phyloP scores from a whole-genome alignment of 2,329 filamentous ascomycete species.

The Pseudogymnoascus sp. region DNA sequence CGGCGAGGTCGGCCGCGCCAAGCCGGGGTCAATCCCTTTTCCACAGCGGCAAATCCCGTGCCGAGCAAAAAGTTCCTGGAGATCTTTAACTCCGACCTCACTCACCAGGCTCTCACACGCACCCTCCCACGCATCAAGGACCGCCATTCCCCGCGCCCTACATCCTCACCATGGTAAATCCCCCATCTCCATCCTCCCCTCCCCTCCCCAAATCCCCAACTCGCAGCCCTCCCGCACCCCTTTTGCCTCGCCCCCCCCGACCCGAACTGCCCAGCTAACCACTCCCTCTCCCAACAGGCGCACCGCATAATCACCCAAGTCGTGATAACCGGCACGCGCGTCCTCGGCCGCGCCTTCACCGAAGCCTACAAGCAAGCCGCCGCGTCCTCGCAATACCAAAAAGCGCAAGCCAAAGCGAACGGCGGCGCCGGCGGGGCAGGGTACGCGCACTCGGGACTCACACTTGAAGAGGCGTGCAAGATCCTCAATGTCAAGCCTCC shows the following conservation, averaged over 20 bases:
- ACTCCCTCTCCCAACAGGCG: slow-evolving; percentile 50
- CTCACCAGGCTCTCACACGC: background rate
- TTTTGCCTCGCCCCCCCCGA: background rate
- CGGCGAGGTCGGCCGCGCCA: slow-evolving; percentile 6
- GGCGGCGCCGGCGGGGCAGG: slow-evolving; percentile 35
- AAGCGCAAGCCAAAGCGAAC: slow-evolving; percentile 59
- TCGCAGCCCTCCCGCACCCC: background rate
- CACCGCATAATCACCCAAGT: slow-evolving; percentile 93
- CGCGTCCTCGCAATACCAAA: slow-evolving; percentile 76
- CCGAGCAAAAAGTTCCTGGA: slow-evolving; percentile 13
- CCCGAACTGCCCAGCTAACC: background rate
- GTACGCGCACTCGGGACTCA: slow-evolving; percentile 65
- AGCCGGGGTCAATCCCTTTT: slow-evolving; percentile 1
- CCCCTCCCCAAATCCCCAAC: background rate
- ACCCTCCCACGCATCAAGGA: slow-evolving; percentile 4
- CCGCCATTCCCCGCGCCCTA: slow-evolving; percentile 3
- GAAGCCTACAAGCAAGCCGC: slow-evolving; percentile 96
- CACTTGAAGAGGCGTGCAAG: slow-evolving; percentile 92
- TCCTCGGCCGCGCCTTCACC: slow-evolving; percentile 84
- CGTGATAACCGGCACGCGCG: slow-evolving; percentile 81
- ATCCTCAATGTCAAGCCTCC: slow-evolving; percentile 95
- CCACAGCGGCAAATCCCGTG: slow-evolving; percentile 12
- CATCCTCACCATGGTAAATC: background rate
- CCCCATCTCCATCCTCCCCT: background rate
- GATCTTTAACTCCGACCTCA: background rate